These are phyloP conservation scores for Russula compacta DNA, from an alignment of 768 basidiomycete genomes.

Conservation along the genomic window DNA sequence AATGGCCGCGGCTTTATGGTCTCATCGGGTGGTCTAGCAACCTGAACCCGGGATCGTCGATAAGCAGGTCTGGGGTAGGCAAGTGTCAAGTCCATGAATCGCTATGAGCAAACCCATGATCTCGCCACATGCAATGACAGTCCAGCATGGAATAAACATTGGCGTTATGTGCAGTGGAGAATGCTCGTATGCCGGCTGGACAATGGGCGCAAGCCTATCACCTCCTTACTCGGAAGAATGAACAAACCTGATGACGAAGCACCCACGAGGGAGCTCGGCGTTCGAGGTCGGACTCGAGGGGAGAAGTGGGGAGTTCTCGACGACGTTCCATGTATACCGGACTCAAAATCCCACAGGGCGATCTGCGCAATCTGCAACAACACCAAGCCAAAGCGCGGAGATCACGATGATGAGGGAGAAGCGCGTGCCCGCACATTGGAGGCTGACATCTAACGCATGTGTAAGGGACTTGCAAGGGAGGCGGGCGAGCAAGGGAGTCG, in stretches of 20 bases:
- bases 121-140: not conserved
- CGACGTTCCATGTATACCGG: conserved; percentile 1
- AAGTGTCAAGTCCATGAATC: not conserved
- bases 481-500: not conserved
- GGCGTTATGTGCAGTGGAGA: not conserved
- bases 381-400: not conserved
- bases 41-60: not conserved
- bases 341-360: not conserved
- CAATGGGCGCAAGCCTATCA: not conserved
- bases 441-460: conserved; percentile 5
- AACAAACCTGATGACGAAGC: not conserved
- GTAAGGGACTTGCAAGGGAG: conserved; percentile 3
- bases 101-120: not conserved
- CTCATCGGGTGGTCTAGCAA: not conserved
- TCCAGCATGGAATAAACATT: not conserved
- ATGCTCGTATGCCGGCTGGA: not conserved
- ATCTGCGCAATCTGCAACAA: conserved; percentile 15
- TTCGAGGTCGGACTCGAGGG: not conserved
- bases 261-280: not conserved
- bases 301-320: not conserved
- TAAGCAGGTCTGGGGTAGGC: not conserved
- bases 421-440: conserved; percentile 11
- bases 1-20: not conserved
- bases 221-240: conserved; percentile 1
- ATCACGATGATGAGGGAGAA: conserved; percentile 14